Conservation (phyloP, 1,139 yeast genomes). For the Yamadazyma epiphylla region DNA sequence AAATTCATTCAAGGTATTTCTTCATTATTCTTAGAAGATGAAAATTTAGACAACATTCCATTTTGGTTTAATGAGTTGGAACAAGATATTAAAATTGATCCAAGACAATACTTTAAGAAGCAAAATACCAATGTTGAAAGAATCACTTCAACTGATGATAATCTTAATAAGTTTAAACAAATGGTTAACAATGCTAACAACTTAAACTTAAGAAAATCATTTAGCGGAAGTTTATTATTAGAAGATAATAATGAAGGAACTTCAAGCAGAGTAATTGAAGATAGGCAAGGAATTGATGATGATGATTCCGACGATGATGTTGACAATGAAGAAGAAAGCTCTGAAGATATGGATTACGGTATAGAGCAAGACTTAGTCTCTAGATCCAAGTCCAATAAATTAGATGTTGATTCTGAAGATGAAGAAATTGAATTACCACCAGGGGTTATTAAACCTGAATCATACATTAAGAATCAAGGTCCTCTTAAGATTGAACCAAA, state of each 20-base stretch:
- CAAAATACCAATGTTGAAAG: conserved; percentile 16
- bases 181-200: conserved; percentile 35
- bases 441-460: conserved; percentile 81
- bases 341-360: conserved; percentile 39
- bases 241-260: conserved; percentile 9
- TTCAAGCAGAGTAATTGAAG: conserved; percentile 9
- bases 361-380: conserved; percentile 10
- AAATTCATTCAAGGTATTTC: conserved; percentile 91
- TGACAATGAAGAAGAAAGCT: conserved; percentile 26
- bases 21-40: conserved; percentile 82
- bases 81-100: conserved; percentile 68
- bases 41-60: conserved; percentile 83
- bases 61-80: conserved; percentile 95
- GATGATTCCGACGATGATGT: conserved; percentile 5
- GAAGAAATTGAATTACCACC: conserved; percentile 79
- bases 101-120: conserved; percentile 67
- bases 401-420: conserved; percentile 81
- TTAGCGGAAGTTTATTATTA: conserved; percentile 34
- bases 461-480: conserved; percentile 81
- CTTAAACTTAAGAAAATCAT: conserved; percentile 34
- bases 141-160: conserved; percentile 21
- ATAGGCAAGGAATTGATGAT: conserved; percentile 12
- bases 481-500: conserved; percentile 94
- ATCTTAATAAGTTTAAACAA: conserved; percentile 40
- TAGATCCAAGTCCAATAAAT: conserved; percentile 20